phyloP scores from a whole-genome alignment of 371 early-diverging fungal species.

The Syncephalastrum racemosum region DNA sequence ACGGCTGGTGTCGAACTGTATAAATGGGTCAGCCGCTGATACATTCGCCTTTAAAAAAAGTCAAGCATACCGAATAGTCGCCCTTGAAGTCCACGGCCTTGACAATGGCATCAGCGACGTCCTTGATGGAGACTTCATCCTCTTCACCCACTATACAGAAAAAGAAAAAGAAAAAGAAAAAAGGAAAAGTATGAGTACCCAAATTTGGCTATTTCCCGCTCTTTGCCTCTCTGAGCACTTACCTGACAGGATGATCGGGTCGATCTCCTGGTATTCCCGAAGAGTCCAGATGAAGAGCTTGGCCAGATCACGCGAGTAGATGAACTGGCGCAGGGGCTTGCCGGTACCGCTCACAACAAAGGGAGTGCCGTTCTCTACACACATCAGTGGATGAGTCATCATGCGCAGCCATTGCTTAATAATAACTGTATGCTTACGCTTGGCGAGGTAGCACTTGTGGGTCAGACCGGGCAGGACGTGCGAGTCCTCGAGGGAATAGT shows the following conservation, averaged over 20 bases:
- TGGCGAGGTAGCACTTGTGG: constrained; percentile 85
- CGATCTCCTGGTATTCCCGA: constrained; percentile 77
- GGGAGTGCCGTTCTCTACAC: constrained; percentile 66
- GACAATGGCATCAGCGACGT: constrained; percentile 78
- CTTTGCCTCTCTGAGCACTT: constrained; percentile 8
- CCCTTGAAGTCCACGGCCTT: constrained; percentile 68
- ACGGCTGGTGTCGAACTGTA: constrained; percentile 70
- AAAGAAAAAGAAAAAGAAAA: constrained; percentile 7
- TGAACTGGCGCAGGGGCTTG: constrained; percentile 86
- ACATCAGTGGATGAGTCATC: not conserved
- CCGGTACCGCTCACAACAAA: constrained; percentile 81
- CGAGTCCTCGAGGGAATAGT: constrained; percentile 80
- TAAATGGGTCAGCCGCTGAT: constrained; percentile 1
- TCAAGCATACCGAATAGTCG: constrained; percentile 47
- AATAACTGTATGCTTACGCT: constrained; percentile 41
- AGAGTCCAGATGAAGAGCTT: constrained; percentile 82
- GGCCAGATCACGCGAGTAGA: constrained; percentile 84
- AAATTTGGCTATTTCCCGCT: not conserved
- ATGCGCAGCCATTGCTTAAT: not conserved
- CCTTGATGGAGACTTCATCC: constrained; percentile 82
- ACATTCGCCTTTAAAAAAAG: not conserved
- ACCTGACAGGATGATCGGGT: constrained; percentile 86
- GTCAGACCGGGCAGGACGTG: constrained; percentile 87
- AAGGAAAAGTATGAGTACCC: not conserved
- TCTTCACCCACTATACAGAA: constrained; percentile 64